Evolutionary conservation across 2,329 filamentous ascomycete genomes (phyloP).

Genomic region (Fusarium aywerte): DNA sequence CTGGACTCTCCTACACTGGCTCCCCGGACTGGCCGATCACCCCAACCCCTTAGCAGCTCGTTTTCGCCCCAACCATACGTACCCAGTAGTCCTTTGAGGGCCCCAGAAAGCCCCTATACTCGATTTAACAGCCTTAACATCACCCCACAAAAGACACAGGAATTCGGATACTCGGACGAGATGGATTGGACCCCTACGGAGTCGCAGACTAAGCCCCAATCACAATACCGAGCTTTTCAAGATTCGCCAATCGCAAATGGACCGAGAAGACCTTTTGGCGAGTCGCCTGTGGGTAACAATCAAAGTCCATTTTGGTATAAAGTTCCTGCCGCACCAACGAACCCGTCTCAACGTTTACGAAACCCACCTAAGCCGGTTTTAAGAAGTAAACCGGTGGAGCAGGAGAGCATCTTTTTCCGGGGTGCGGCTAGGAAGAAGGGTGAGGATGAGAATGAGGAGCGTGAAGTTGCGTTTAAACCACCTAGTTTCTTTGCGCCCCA

Average conservation of each 20-base stretch:
- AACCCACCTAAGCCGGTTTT: conserved; percentile 70
- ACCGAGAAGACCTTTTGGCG: conserved; percentile 58
- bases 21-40: conserved; percentile 22
- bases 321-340: conserved; percentile 74
- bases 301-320: conserved; percentile 73
- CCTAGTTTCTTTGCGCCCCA: conserved; percentile 69
- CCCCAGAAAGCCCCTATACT: conserved; percentile 9
- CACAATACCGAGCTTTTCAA: conserved; percentile 63
- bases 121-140: conserved; percentile 35
- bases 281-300: conserved; percentile 57
- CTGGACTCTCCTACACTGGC: conserved; percentile 43
- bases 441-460: conserved; percentile 23
- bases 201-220: conserved; percentile 52
- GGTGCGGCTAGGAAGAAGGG: conserved; percentile 33
- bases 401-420: conserved; percentile 63
- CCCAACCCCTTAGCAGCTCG: conserved; percentile 29
- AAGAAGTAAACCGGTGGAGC: conserved; percentile 57
- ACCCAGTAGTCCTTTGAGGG: conserved; percentile 23
- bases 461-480: conserved; percentile 63
- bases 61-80: conserved; percentile 34
- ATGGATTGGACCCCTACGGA: conserved; percentile 81
- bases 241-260: conserved; percentile 54
- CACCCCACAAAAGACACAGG: conserved; percentile 27
- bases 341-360: conserved; percentile 69
- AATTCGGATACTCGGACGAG: conserved; percentile 60